These are phyloP conservation scores for Daldinia concentrica DNA, from an alignment of 495 filamentous ascomycete genomes.

Conservation along the genomic window DNA sequence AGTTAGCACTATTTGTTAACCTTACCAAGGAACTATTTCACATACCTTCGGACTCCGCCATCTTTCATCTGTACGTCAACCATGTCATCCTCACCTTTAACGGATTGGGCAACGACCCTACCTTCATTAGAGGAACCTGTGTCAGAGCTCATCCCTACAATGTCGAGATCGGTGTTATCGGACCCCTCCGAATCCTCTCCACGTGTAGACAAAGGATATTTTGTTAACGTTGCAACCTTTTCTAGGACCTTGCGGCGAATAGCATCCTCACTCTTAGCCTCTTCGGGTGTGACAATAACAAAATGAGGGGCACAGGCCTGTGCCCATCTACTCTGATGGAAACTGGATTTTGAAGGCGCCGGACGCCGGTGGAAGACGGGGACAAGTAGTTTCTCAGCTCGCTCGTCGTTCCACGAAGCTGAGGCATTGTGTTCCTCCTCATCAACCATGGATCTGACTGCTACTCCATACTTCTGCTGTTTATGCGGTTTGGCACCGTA, in stretches of 20 bases:
- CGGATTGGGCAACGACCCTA: constrained; percentile 75
- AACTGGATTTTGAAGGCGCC: constrained; percentile 16
- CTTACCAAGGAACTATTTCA: constrained; percentile 18
- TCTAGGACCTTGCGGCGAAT: constrained; percentile 62
- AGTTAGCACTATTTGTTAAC: constrained; percentile 6
- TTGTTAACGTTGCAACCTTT: constrained; percentile 58
- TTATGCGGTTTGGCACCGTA: constrained; percentile 63
- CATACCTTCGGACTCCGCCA: constrained; percentile 36
- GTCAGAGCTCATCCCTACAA: constrained; percentile 79
- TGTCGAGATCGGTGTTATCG: constrained; percentile 72
- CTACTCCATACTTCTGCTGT: constrained; percentile 53
- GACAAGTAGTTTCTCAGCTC: constrained; percentile 76
- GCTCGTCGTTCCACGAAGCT: constrained; percentile 66
- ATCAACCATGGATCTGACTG: constrained; percentile 56
- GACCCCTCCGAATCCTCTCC: constrained; percentile 58
- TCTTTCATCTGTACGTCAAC: constrained; percentile 91
- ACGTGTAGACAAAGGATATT: constrained; percentile 52
- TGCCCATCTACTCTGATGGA: constrained; percentile 37
- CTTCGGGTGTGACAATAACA: constrained; percentile 59
- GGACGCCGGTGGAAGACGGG: constrained; percentile 75
- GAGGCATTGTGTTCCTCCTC: constrained; percentile 65
- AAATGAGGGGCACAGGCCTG: constrained; percentile 56
- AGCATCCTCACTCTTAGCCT: constrained; percentile 59
- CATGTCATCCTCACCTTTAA: constrained; percentile 89
- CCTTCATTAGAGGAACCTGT: constrained; percentile 73